Base-by-base conservation (phyloP, 768 basidiomycete genomes). In the Boletus rex-veris region DNA sequence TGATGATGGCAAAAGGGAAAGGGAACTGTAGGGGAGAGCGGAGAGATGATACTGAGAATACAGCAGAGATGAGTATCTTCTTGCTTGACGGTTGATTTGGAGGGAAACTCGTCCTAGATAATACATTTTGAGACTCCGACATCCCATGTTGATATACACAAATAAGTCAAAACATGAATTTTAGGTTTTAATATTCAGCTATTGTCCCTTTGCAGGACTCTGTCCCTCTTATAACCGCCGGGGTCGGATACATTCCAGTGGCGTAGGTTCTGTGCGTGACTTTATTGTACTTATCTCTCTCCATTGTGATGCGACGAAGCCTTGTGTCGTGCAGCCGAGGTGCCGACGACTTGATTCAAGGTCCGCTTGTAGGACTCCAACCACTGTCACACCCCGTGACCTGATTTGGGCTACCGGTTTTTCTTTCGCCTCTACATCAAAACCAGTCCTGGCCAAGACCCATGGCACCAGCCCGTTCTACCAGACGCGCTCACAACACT, bases 391-490 rank as follows among this genome's bases (percentile, higher is more conserved):
- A 30, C 41, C 44, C 45, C 38, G 62, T 63, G 63, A 63, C 61
- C 49, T 31, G 46, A 48, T 57, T 60, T 58, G 46, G 55, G 37
- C 36, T 28, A 40, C 21, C 45, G 19, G 41, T 52, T 52, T 49
- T 62, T 62, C 50, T 47, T 58, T 53, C 45, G 40, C 24, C 52
- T 61, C 55, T 61, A 45, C 63, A 64, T 65, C 55, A 62, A 63
- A 53, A 61, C 54, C 53, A 58, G 64, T 66, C 62, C 64, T 56
- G 69, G 65, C 63, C 61, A 59, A 77, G 86, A 87, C 86, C 86
- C 86, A 88, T 88, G 86, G 86, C 86, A 88, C 86, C 86, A 75
- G 80, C 80, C 68, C 84, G 84, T 72, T 74, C 81, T 70, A 75
- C 78, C 58, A 74, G 80, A 68, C 82, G 79, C 70, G 67, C 71